phyloP scores from a whole-genome alignment of 352 stramenopile genomes.

The Globisporangium ultimum region DNA sequence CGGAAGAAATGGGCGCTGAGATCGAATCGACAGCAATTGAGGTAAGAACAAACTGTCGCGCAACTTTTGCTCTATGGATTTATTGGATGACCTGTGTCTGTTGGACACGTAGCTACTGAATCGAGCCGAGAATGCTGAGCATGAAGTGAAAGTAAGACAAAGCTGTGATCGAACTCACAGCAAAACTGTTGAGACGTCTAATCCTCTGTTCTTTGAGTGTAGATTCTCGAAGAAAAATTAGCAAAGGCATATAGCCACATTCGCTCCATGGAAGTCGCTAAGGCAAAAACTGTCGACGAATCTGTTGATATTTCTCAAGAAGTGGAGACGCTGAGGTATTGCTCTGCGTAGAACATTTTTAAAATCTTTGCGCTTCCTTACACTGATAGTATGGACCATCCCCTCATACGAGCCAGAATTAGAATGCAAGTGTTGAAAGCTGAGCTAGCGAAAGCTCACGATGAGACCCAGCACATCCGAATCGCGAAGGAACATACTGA shows the following conservation, averaged over 20 bases:
- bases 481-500: constrained; percentile 15
- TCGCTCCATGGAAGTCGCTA: constrained; percentile 35
- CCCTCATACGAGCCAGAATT: constrained; percentile 6
- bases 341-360: background rate
- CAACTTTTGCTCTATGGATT: background rate
- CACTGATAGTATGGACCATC: background rate
- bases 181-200: background rate
- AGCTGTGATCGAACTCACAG: background rate
- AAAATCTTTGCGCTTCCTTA: no score
- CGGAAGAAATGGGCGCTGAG: constrained; percentile 43
- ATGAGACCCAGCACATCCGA: constrained; percentile 18
- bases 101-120: constrained; percentile 19
- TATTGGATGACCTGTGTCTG: background rate
- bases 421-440: constrained; percentile 17
- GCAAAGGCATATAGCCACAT: constrained; percentile 27
- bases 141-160: constrained; percentile 27
- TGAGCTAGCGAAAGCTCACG: constrained; percentile 17
- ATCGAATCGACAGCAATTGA: constrained; percentile 24
- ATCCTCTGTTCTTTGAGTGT: background rate
- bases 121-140: constrained; percentile 40
- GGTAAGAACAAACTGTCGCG: background rate
- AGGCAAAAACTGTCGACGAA: constrained; percentile 27
- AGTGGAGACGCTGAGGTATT: constrained; percentile 19
- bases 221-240: constrained; percentile 35
- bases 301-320: constrained; percentile 32